Evolutionary conservation across 2,329 filamentous ascomycete genomes (phyloP).

Genomic region (Apiospora marii): DNA sequence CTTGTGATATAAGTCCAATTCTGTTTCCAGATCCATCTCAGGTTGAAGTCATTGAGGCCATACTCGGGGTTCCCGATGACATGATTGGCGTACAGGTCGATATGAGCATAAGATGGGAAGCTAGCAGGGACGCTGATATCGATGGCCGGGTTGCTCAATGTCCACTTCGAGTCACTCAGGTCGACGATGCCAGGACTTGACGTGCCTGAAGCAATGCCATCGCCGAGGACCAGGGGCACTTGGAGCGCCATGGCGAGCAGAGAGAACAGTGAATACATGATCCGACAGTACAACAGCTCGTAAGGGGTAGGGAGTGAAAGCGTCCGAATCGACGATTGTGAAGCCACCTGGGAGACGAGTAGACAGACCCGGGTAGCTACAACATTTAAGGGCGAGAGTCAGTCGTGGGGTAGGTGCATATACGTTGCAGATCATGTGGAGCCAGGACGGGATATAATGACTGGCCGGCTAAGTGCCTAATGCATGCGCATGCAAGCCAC

Average conservation of each 20-base stretch:
- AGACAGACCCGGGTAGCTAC: neutral
- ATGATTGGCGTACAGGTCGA: slow-evolving; percentile 62
- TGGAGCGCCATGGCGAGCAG: neutral
- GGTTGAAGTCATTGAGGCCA: slow-evolving; percentile 65
- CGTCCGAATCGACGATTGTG: neutral
- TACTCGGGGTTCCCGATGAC: slow-evolving; percentile 62
- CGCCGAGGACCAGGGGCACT: neutral
- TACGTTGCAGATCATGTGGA: neutral
- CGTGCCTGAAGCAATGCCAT: neutral
- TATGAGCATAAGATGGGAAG: slow-evolving; percentile 65
- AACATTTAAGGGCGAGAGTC: neutral
- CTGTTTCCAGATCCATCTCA: slow-evolving; percentile 63
- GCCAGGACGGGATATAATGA: neutral
- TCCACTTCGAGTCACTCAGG: slow-evolving; percentile 52
- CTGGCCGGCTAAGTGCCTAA: neutral
- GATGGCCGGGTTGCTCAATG: slow-evolving; percentile 50
- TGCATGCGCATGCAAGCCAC: neutral
- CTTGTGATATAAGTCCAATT: slow-evolving; percentile 70
- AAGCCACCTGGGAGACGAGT: neutral
- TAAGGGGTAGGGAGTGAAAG: too few relatives aligned
- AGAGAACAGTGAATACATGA: neutral
- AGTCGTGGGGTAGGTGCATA: neutral
- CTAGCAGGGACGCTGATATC: slow-evolving; percentile 62
- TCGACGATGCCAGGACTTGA: slow-evolving; percentile 37
- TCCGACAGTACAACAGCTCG: neutral